Evolutionary conservation across 768 basidiomycete species (phyloP), one percentile per base, ranked within the genome.

Genomic region (Chalciporus piperatus): DNA sequence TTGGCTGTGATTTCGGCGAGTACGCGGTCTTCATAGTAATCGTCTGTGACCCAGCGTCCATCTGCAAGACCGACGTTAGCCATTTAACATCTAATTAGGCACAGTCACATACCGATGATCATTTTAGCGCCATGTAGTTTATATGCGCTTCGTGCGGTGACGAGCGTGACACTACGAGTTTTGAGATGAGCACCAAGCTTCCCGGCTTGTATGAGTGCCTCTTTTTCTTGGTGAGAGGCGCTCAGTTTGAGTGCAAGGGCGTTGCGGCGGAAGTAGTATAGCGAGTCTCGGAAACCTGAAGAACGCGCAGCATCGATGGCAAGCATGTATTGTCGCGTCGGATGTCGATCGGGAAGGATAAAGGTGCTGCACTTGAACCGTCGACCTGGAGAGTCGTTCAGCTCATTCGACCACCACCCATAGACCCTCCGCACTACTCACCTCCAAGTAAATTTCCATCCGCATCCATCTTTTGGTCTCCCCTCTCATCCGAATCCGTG

Each of bases 261-360:
- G 57, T 96, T 97, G 6, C 93, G 82, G 3, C 97, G 87, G 72
- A 98, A 95, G 70, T 98, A 98, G 70, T 98, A 97, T n/a, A 98
- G 74, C 9, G 97, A 98, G 69, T 98, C 97, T 43, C 93, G 83
- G 72, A 93, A 98, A 4, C 97, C 97, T 17, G 92, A 95, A 9
- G 92, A 91, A 23, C 96, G 84, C 1, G 97, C 97, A 3, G 94
- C 96, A 63, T 99, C 97, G 52, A 99, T 98, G 19, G 96, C 94
- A 38, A 98, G 88, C 82, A 97, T 90, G 72, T 97, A 99, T 54
- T 83, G 77, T 41, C 87, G 80, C 23, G 89, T 80, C 9, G 92
- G 85, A 61, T 98, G 85, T 19, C 96, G 83, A 50, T 83, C 83
- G 0, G 92, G 88, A 6, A 94, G 82, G n/a, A 79, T 71, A 66